Evolutionary conservation across 768 basidiomycete genomes (phyloP), one percentile per base, ranked within the genome.

Genomic region (Tricholomella constricta): DNA sequence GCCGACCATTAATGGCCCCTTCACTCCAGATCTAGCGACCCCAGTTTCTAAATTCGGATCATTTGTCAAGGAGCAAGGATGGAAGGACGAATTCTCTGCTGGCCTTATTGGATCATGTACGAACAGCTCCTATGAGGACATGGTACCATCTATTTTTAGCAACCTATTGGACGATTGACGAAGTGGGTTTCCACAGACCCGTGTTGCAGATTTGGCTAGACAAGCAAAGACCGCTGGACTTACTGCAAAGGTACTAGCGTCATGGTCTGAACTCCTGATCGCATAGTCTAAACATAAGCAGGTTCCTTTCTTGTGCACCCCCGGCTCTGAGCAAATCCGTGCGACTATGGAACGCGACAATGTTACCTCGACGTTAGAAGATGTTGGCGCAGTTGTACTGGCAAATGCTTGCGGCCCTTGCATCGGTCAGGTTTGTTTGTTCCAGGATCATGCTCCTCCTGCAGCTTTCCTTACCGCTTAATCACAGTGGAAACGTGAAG

Each of bases 341-440:
- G 97, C 97, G 1, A 99, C 97, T 0, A 94, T 98, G 76, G 94
- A 98, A 72, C 85, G 95, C 31, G 97, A 99, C 67, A 80, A 88
- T 26, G 80, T 98, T 40, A 97, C 93, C 22, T 76, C 80, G 11
- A 80, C 81, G 31, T 74, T 99, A 36, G 81, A 96, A 69, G 85
- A 85, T 61, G 89, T 98, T 47, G 97, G 97, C n/a, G 97, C 91
- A 2, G 78, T 87, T 46, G 96, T 99, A 20, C 78, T 99, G 31
- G 95, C 97, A 6, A 99, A 99, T 69, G 97, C 97, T 3, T 99
- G 97, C 61, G 97, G 97, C 46, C 97, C 97, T 22, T 99, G 97
- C 67, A 99, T 98, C 61, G 97, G 97, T 41, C 96, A 98, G 73
- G 89, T 86, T 17, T 22, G 58, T 54, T n/a, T n/a, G n/a, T n/a